Evolutionary conservation across 23 red algal species (phyloP), one percentile per base, ranked within the genome.

Genomic region (Gracilaria gracilis): DNA sequence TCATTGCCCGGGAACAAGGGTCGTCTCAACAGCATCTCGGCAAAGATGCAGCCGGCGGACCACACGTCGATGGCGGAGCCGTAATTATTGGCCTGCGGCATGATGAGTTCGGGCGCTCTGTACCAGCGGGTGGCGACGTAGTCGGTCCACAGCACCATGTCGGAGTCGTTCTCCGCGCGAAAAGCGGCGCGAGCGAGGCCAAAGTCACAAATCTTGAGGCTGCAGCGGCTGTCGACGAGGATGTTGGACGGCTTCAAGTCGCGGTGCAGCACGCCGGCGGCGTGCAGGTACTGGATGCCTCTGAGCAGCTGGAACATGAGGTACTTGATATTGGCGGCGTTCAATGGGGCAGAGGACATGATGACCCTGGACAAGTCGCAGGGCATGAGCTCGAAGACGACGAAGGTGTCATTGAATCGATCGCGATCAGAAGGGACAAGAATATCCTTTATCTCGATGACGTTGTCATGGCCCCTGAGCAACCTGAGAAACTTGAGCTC

Each of bases 371-470:
- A 93, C 12, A 99, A 82, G 66, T 99, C 97, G 23, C 89, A 90
- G 34, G 97, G 97, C 94, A 99, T 96, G 75, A 96, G 92, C 66
- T 99, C 97, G 47, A 96, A 95, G 9, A 99, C 97, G 24, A 99
- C 94, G 83, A 96, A 99, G 67, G 93, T 93, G 82, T 99, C 97
- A 66, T 96, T 95, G 65, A 99, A 99, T 14, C 87, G 74, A 35
- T 92, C 91, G 44, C 88, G 88, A 85, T 96, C 93, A 50, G 83
- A 92, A 14, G 96, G 96, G 21, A 92, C 89, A 24, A 98, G 76
- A 35, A 98, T 91, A 48, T 98, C 96, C 79, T 93, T 91, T 46
- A 98, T 75, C 57, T 90, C 89, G 70, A 98, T 95, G 80, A 98
- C 89, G 82, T 98, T 98, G 49, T 95, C 85, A 67, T 98, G 96